phyloP scores from a whole-genome alignment of 2,329 filamentous ascomycete genomes.

The Aspergillus bombycis region DNA sequence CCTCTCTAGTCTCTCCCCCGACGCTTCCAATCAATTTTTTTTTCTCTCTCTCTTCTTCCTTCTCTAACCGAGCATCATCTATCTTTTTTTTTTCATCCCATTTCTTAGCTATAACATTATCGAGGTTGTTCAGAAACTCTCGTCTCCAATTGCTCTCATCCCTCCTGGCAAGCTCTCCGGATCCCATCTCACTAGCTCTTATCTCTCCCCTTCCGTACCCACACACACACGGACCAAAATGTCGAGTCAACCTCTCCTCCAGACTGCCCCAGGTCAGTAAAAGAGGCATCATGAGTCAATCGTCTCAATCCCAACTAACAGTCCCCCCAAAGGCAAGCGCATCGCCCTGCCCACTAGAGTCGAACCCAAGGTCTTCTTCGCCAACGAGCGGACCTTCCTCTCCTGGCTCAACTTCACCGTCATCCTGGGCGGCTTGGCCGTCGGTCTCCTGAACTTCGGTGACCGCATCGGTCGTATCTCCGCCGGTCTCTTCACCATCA shows the following conservation, averaged over 20 bases:
- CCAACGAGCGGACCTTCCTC: conserved; percentile 98
- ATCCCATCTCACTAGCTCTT: background rate
- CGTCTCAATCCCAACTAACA: conserved; percentile 13
- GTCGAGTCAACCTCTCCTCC: conserved; percentile 95
- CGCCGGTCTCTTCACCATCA: conserved; percentile 88
- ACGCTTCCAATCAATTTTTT: background rate
- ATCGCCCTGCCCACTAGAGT: conserved; percentile 97
- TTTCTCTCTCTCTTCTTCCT: background rate
- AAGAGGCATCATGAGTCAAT: background rate
- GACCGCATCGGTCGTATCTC: conserved; percentile 93
- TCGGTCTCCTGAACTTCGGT: conserved; percentile 97
- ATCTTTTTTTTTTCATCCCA: background rate
- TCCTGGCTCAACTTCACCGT: conserved; percentile 99
- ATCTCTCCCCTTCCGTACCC: conserved; percentile 1
- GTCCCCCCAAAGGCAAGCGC: conserved; percentile 73
- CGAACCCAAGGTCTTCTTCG: conserved; percentile 99
- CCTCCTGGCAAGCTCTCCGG: background rate
- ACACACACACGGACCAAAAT: conserved; percentile 55
- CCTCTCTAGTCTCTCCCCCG: background rate
- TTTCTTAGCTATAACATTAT: background rate
- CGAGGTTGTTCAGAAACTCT: background rate
- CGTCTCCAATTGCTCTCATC: background rate
- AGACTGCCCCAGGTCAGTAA: conserved; percentile 80
- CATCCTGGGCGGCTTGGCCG: conserved; percentile 92
- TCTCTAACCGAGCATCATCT: background rate